Evolutionary conservation across 78 protist genomes (phyloP), one percentile per base, ranked within the genome.

Genomic region (Pigoraptor vietnamica): DNA sequence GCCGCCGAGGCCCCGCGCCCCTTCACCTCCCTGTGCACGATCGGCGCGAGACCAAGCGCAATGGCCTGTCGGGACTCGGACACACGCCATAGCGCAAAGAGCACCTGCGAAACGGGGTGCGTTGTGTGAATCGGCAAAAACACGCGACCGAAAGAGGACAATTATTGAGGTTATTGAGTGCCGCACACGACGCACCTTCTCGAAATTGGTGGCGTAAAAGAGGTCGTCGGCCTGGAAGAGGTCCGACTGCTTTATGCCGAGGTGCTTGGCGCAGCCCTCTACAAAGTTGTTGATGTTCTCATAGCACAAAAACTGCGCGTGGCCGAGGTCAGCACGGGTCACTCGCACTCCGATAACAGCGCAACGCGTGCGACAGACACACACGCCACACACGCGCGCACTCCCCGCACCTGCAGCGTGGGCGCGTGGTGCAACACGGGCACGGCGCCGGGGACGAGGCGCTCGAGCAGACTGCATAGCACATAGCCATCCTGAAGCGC

Each of bases 401-500:
- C 10, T 79, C 84, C 84, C 1, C 34, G 34, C 32, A 79, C 84
- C 84, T 79, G 88, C 39, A 83, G 38, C 33, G 23, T 32, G 88
- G 88, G 88, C 25, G 9, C 24, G 33, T 40, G 6, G 33, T 38
- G 35, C 23, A 87, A 0, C 10, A 0, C 0, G 82, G 81, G 1
- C n/a, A 87, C 25, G 37, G 40, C 6, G 32, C 90, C 90, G 6
- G 90, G 34, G 9, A 25, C 29, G 6, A 87, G 29, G 24, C 82
- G 29, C 1, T 87, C 40, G 14, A 40, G 29, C n/a, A 32, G 24
- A 0, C 2, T 1, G 38, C 90, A 38, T 37, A 87, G 34, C 56
- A 40, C 34, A 32, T 2, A 24, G 90, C 90, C 90, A 25, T 87
- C 90, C 90, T 87, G 32, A n/a, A 87, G 81, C 32, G 90, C 90